Base-by-base conservation (phyloP, 257 asterid genomes). In the Ajuga chamaepitys region DNA sequence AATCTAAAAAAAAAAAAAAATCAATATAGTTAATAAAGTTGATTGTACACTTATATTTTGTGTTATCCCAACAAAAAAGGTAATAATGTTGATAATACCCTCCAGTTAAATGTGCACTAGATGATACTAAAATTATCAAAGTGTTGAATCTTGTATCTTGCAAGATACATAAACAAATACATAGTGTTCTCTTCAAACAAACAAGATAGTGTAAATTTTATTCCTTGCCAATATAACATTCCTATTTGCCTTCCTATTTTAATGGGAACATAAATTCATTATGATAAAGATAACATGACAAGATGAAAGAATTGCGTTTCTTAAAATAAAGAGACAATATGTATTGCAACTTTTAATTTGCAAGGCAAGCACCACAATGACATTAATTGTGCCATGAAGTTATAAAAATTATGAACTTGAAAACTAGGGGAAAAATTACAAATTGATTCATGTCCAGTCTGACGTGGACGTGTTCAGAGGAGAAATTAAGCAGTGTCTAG, bases 371-470 rank as follows among this genome's bases (percentile, higher is more conserved):
- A 70, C 64, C 56, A 50, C 21, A 13, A 18, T 32, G 59, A 38
- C 69, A 51, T 70, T 55, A 51, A 50, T 63, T 18, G 12, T 62
- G 12, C 44, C 40, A 34, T 30, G 54, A 57, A 16, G 45, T 57
- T 32, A 13, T 22, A 11, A 30, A 55, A 44, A 16, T 34, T 12
- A 30, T 47, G 72, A 54, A 47, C 9, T 46, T 18, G 11, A 24
- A 34, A 26, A 61, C 60, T 24, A n/a, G 17, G n/a, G n/a, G 32
- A 54, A 30, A 34, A 55, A 5, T 6, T 46, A 26, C 3, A 54
- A 44, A 32, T 11, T 20, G n/a, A 55, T 34, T 45, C 9, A 14
- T 34, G 13, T 25, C 32, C 45, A 63, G 28, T 50, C 26, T 26
- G 20, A 65, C 48, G 50, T 13, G 50, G 57, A 32, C 7, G 46